Conservation (phyloP, 495 filamentous ascomycete species). For the Tuber borchii region DNA sequence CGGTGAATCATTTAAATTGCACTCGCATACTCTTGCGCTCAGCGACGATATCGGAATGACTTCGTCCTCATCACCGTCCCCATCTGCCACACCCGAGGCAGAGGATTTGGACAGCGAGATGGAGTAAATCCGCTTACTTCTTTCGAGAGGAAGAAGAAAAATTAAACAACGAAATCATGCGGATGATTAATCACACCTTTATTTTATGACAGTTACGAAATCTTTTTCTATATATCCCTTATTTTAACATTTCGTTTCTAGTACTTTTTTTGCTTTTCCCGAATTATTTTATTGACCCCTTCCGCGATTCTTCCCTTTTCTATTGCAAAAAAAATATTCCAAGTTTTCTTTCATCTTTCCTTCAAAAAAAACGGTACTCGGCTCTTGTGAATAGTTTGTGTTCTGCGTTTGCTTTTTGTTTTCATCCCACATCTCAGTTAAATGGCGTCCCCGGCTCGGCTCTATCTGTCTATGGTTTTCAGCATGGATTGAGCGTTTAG, state of each 20-base stretch:
- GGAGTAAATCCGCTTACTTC: conserved; percentile 23
- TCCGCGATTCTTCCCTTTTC: conserved; percentile 1
- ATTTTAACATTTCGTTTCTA: conserved; percentile 25
- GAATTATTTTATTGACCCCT: conserved; percentile 24
- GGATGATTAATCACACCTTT: not conserved
- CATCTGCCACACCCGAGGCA: conserved; percentile 38
- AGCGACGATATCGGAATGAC: conserved; percentile 66
- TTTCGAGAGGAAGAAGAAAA: conserved; percentile 5
- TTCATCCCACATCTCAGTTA: conserved; percentile 33
- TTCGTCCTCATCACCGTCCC: conserved; percentile 39
- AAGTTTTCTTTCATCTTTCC: not conserved
- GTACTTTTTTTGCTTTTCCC: conserved; percentile 13
- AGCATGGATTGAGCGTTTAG: conserved; percentile 43
- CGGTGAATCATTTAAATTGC: conserved; percentile 96
- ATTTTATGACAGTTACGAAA: conserved; percentile 32
- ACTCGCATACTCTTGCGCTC: conserved; percentile 85
- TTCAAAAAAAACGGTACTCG: not conserved
- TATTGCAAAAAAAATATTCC: conserved; percentile 4
- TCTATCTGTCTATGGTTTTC: conserved; percentile 41
- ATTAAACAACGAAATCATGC: conserved; percentile 21
- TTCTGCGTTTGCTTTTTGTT: conserved; percentile 30
- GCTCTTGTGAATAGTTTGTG: conserved; percentile 10
- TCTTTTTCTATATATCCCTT: conserved; percentile 26
- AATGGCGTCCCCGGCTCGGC: conserved; percentile 41
- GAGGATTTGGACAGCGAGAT: conserved; percentile 40